These are phyloP conservation scores for Saccharomyces hybrid DNA, from an alignment of 1,139 yeast species.

Conservation along the genomic window DNA sequence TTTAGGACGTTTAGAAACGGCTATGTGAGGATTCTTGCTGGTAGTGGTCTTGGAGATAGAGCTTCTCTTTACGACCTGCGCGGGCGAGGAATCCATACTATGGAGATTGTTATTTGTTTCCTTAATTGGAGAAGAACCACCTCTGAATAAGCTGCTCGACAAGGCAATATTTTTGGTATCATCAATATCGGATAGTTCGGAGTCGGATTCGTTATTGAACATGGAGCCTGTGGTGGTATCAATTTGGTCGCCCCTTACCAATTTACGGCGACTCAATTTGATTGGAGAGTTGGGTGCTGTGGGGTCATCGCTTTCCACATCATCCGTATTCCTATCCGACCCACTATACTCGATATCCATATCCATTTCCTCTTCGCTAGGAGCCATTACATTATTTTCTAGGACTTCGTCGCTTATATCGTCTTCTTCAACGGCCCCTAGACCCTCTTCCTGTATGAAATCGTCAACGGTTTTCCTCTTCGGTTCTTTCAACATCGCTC, in stretches of 20 bases:
- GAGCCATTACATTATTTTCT: not conserved
- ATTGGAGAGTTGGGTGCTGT: constrained; percentile 38
- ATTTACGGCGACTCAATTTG: constrained; percentile 34
- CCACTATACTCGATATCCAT: not conserved
- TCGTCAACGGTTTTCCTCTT: not conserved
- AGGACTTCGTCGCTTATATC: not conserved
- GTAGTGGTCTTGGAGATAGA: not conserved
- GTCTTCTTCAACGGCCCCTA: not conserved
- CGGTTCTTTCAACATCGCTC: not conserved
- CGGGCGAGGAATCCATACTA: constrained; percentile 27
- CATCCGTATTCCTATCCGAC: constrained; percentile 18
- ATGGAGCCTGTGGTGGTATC: constrained; percentile 7
- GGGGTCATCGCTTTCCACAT: constrained; percentile 44
- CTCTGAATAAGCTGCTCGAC: constrained; percentile 25
- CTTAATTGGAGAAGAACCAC: constrained; percentile 19
- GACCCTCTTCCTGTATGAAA: not conserved
- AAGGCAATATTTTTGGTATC: constrained; percentile 16
- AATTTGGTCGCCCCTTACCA: constrained; percentile 35
- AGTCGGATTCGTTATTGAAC: constrained; percentile 21
- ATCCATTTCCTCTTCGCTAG: not conserved
- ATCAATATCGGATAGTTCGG: constrained; percentile 29
- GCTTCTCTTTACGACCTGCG: constrained; percentile 3
- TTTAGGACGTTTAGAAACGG: constrained; percentile 13
- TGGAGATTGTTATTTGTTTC: constrained; percentile 6
- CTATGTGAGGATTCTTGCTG: constrained; percentile 9